Evolutionary conservation across 495 filamentous ascomycete species (phyloP).

Genomic region (Usnea hakonensis): DNA sequence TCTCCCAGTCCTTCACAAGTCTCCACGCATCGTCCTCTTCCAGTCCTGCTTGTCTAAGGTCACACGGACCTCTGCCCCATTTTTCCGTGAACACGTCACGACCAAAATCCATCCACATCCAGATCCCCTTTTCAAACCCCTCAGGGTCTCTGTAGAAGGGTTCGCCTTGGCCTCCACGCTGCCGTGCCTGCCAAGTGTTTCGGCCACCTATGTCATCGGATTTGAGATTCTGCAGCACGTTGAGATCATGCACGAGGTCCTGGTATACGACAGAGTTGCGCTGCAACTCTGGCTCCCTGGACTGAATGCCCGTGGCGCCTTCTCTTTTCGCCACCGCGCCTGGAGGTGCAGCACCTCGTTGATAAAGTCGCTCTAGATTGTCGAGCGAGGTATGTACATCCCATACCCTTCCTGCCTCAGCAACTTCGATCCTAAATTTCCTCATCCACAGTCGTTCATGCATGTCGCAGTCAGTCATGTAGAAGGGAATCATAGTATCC

Average conservation of each 20-base stretch:
- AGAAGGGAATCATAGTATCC: constrained; percentile 56
- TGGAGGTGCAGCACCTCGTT: background rate
- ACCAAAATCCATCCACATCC: constrained; percentile 46
- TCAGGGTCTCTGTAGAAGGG: constrained; percentile 49
- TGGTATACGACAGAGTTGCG: constrained; percentile 23
- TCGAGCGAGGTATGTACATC: constrained; percentile 38
- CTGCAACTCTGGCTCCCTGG: background rate
- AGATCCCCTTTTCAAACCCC: constrained; percentile 47
- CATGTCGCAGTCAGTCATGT: constrained; percentile 54
- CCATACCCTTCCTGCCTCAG: constrained; percentile 41
- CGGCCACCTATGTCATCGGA: constrained; percentile 28
- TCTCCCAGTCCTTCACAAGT: constrained; percentile 18
- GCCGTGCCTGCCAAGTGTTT: constrained; percentile 53
- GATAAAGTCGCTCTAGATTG: constrained; percentile 20
- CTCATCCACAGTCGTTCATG: constrained; percentile 45
- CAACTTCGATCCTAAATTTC: constrained; percentile 41
- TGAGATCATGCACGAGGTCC: constrained; percentile 30
- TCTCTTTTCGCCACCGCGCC: background rate
- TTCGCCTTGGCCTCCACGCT: constrained; percentile 53
- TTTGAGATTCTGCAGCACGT: constrained; percentile 38
- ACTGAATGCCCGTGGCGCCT: background rate
- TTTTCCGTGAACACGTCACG: constrained; percentile 45
- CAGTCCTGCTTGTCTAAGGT: constrained; percentile 36
- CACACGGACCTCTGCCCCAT: constrained; percentile 50
- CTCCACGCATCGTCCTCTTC: constrained; percentile 45